These are phyloP conservation scores for Sphagnum contortum DNA, from an alignment of 225 moss, liverwort and hornwort species.

Conservation along the genomic window DNA sequence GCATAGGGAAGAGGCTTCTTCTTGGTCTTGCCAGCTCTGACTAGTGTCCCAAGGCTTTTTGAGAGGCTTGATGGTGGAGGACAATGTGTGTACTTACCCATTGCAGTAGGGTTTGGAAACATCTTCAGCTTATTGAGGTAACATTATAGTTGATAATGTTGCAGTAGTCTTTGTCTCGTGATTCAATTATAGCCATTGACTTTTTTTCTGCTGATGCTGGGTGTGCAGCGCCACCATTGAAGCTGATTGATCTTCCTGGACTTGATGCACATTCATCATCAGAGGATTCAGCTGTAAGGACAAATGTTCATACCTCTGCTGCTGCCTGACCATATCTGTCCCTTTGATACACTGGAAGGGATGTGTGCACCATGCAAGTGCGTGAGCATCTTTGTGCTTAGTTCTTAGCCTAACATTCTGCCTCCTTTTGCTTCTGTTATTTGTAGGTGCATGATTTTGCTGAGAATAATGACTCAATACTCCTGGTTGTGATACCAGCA, in stretches of 20 bases:
- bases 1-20: no score
- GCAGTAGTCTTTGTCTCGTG: not conserved
- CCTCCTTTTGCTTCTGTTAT: not conserved
- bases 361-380: no score
- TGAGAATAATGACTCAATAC: slow-evolving; percentile 71
- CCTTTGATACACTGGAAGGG: not conserved
- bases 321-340: no score
- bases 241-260: slow-evolving; percentile 93
- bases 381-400: not conserved
- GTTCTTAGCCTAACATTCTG: not conserved
- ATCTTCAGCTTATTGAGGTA: not conserved
- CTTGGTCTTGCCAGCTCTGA: no score
- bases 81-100: no score
- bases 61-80: no score
- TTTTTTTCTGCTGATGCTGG: not conserved
- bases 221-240: slow-evolving; percentile 78
- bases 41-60: no score
- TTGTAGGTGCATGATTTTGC: slow-evolving; percentile 87
- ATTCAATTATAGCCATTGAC: not conserved
- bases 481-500: slow-evolving; percentile 89
- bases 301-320: no score
- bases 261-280: slow-evolving; percentile 58
- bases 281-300: slow-evolving; percentile 85
- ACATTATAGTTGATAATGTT: not conserved
- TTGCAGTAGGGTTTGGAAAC: not conserved